phyloP scores from a whole-genome alignment of 768 basidiomycete genomes.

The Leccinum boreale region DNA sequence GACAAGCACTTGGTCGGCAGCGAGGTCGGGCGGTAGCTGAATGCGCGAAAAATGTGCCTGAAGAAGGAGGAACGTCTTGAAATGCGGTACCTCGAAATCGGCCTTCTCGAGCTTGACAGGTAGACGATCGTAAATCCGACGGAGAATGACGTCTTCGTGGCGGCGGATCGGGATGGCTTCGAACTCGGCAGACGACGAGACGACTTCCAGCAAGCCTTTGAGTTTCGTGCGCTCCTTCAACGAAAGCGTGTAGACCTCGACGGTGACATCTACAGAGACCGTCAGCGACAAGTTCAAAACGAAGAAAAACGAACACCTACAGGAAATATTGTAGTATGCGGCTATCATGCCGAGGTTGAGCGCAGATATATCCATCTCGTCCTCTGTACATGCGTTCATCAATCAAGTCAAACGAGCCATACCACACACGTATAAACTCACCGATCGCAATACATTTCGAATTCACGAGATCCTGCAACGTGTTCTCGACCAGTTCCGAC shows the following conservation, averaged over 20 bases:
- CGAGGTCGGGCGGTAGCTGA: conserved; percentile 90
- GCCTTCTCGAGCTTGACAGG: conserved; percentile 85
- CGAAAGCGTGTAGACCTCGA: conserved; percentile 95
- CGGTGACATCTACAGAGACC: conserved; percentile 70
- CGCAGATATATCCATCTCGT: conserved; percentile 89
- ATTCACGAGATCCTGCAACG: conserved; percentile 84
- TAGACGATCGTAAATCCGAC: conserved; percentile 91
- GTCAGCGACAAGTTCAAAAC: neutral
- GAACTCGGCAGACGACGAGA: conserved; percentile 96
- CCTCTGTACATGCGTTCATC: conserved; percentile 44
- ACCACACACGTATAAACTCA: conserved; percentile 30
- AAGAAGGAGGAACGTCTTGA: conserved; percentile 96
- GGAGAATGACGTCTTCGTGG: conserved; percentile 82
- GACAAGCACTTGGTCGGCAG: conserved; percentile 84
- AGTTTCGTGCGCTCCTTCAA: conserved; percentile 96
- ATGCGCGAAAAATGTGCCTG: conserved; percentile 97
- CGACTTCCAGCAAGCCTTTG: conserved; percentile 94
- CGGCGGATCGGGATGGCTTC: conserved; percentile 92
- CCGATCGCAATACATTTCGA: conserved; percentile 95
- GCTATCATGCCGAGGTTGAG: conserved; percentile 99
- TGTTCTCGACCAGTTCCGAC: conserved; percentile 93
- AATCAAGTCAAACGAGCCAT: neutral
- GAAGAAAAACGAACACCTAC: conserved; percentile 39
- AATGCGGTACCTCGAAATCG: conserved; percentile 93
- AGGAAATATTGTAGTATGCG: conserved; percentile 92